Conservation (phyloP, 345 rosid genomes). For the Camelina laxa region DNA sequence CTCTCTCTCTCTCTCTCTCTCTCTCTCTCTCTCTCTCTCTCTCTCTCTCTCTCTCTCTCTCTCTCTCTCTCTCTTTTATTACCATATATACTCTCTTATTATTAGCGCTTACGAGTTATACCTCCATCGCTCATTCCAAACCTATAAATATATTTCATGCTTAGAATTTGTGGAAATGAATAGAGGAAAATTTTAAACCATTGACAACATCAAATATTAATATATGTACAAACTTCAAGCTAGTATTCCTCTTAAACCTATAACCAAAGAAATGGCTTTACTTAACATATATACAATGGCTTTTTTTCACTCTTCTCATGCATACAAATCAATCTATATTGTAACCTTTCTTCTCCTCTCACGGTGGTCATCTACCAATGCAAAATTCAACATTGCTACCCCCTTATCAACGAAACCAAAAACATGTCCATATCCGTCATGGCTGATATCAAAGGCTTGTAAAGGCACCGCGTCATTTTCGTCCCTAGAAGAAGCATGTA, state of each 20-base stretch:
- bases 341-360: conserved; percentile 29
- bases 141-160: conserved; percentile 5
- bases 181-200: background rate
- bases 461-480: conserved; percentile 37
- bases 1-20: too few species aligned
- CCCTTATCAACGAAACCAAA: background rate
- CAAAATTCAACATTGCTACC: conserved; percentile 1
- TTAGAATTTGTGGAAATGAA: conserved; percentile 9
- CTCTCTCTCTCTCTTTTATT: too few species aligned
- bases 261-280: background rate
- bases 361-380: conserved; percentile 4
- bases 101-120: background rate
- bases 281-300: conserved; percentile 19
- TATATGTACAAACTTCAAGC: background rate
- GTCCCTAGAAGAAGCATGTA: conserved; percentile 35
- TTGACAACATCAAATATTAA: background rate
- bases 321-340: conserved; percentile 18
- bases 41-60: too few species aligned
- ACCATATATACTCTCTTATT: too few species aligned
- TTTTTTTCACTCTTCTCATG: background rate
- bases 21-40: too few species aligned
- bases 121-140: background rate
- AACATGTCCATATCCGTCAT: conserved; percentile 35
- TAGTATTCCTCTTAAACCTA: background rate
- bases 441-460: conserved; percentile 39